Conservation (phyloP, 2,329 filamentous ascomycete species). For the Alternaria sp. region DNA sequence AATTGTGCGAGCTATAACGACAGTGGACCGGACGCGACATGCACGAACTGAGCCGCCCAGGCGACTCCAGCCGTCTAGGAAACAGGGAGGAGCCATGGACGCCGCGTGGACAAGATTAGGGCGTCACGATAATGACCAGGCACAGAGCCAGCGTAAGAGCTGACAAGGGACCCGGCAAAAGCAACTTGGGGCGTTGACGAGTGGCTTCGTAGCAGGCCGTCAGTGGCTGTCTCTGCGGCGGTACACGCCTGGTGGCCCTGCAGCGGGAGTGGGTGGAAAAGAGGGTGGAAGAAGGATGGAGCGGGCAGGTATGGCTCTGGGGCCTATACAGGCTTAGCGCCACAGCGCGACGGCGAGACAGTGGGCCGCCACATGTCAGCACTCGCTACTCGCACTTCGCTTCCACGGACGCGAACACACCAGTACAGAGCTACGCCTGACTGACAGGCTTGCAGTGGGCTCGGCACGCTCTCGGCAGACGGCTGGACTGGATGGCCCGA, state of each 20-base stretch:
- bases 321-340: slow-evolving; percentile 32
- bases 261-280: slow-evolving; percentile 19
- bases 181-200: slow-evolving; percentile 15
- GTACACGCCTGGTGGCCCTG: slow-evolving; percentile 20
- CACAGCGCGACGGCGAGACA: slow-evolving; percentile 22
- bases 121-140: slow-evolving; percentile 29
- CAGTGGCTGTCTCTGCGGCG: slow-evolving; percentile 14
- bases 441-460: slow-evolving; percentile 17
- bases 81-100: slow-evolving; percentile 31
- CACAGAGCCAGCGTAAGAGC: slow-evolving; percentile 16
- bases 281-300: slow-evolving; percentile 19
- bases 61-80: slow-evolving; percentile 17
- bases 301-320: slow-evolving; percentile 21
- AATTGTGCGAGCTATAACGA: slow-evolving; percentile 19
- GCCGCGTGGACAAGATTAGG: slow-evolving; percentile 40
- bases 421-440: slow-evolving; percentile 20
- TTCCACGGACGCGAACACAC: slow-evolving; percentile 14
- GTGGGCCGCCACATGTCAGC: slow-evolving; percentile 21
- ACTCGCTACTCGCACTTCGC: slow-evolving; percentile 4
- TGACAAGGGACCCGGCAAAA: slow-evolving; percentile 24
- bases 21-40: slow-evolving; percentile 22
- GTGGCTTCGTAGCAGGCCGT: slow-evolving; percentile 6
- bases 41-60: slow-evolving; percentile 27
- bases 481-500: slow-evolving; percentile 19
- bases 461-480: slow-evolving; percentile 26